A percentile compares a stretch with the other conserved stretches of the same genome.
Conservation (phyloP, 2,329 filamentous ascomycete genomes). For the Ophiostoma ulmi region DNA sequence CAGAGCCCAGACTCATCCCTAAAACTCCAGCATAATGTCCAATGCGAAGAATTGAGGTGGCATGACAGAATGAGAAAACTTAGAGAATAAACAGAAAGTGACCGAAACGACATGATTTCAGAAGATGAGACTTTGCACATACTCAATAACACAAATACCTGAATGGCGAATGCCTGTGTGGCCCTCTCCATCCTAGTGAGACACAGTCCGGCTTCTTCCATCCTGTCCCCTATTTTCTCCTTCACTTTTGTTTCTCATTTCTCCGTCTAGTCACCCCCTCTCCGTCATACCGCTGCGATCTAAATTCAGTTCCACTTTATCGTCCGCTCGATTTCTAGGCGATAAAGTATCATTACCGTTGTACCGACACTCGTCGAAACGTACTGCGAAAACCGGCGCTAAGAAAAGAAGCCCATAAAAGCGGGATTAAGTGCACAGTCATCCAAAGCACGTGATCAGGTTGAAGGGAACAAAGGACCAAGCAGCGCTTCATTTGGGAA, state of each 20-base stretch:
- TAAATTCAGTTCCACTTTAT: not conserved
- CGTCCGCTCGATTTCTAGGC: not conserved
- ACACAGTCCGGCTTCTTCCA: not conserved
- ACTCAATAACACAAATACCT: not conserved
- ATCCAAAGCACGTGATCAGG: not conserved
- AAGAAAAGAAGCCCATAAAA: not conserved
- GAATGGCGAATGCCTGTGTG: not conserved
- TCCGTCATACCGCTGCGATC: not conserved
- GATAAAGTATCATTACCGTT: not conserved
- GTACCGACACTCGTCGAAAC: not conserved
- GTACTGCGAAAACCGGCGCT: not conserved
- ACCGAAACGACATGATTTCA: not conserved
- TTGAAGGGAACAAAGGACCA: not conserved
- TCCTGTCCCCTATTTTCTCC: not conserved
- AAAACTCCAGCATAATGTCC: too few relatives aligned
- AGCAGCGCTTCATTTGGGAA: not conserved
- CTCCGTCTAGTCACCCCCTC: not conserved
- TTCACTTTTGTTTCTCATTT: not conserved
- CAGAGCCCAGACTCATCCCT: not conserved
- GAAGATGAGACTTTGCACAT: not conserved
- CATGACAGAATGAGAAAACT: not conserved
- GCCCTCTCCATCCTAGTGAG: not conserved
- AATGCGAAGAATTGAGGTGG: not conserved
- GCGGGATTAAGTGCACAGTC: not conserved
- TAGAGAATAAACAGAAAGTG: not conserved